phyloP scores from a whole-genome alignment of 768 basidiomycete species.

The Candolleomyces efflorescens region DNA sequence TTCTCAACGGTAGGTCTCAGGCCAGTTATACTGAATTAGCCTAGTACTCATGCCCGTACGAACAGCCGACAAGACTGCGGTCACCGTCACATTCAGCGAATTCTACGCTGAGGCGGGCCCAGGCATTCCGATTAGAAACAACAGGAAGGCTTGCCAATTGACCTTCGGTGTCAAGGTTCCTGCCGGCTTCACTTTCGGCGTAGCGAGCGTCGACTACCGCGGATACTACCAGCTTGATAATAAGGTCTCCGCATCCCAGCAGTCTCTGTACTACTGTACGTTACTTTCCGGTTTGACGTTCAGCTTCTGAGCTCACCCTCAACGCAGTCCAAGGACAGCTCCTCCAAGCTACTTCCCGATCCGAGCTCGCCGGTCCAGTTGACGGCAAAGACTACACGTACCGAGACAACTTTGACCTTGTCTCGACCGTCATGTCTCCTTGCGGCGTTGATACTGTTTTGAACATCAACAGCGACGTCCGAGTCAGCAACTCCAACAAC shows the following conservation, averaged over 20 bases:
- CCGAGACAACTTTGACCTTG: slow-evolving; percentile 22
- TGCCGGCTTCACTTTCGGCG: slow-evolving; percentile 16
- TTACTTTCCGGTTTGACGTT: background rate
- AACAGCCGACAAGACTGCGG: background rate
- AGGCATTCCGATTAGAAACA: background rate
- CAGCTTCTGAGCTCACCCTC: background rate
- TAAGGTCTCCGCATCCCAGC: slow-evolving; percentile 18
- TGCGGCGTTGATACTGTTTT: slow-evolving; percentile 21
- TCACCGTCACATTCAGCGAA: slow-evolving; percentile 2
- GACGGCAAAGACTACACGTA: slow-evolving; percentile 21
- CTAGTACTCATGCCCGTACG: background rate
- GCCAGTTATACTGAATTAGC: background rate
- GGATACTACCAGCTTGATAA: slow-evolving; percentile 23
- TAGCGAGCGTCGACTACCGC: slow-evolving; percentile 18
- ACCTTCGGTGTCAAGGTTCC: slow-evolving; percentile 12
- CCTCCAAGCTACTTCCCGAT: slow-evolving; percentile 21
- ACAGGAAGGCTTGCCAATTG: slow-evolving; percentile 14
- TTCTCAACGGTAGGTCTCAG: slow-evolving; percentile 9
- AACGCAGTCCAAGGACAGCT: slow-evolving; percentile 20
- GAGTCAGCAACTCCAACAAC: slow-evolving; percentile 18
- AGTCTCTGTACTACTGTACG: slow-evolving; percentile 23
- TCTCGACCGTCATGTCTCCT: slow-evolving; percentile 17
- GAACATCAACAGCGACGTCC: slow-evolving; percentile 21
- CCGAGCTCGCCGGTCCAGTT: slow-evolving; percentile 17
- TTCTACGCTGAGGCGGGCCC: slow-evolving; percentile 2